A percentile compares a stretch with the other conserved stretches of the same genome.
phyloP scores from a whole-genome alignment of 192 early-diverging fungal species.

The Glomus cerebriforme region DNA sequence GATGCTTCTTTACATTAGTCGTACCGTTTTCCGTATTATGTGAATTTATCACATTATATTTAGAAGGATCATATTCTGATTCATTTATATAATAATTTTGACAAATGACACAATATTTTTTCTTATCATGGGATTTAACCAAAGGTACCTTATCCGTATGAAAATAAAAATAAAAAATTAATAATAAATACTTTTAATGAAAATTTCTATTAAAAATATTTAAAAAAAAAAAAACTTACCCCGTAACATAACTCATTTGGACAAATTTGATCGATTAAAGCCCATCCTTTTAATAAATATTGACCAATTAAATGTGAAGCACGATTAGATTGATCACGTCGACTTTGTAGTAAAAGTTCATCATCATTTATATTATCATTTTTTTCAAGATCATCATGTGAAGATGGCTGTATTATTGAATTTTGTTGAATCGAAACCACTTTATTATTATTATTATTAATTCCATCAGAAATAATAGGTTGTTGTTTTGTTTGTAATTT shows the following conservation, averaged over 20 bases:
- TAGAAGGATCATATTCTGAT: slow-evolving; percentile 34
- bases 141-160: slow-evolving; percentile 35
- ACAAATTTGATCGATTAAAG: slow-evolving; percentile 60
- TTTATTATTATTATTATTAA: not conserved
- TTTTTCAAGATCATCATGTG: not conserved
- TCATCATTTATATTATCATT: slow-evolving; percentile 33
- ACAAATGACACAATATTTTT: slow-evolving; percentile 48
- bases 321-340: slow-evolving; percentile 50
- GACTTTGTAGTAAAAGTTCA: slow-evolving; percentile 35
- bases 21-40: not conserved
- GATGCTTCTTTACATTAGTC: not conserved
- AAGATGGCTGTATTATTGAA: not conserved
- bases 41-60: not conserved
- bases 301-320: slow-evolving; percentile 58
- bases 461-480: not conserved
- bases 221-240: slow-evolving; percentile 37
- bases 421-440: not conserved
- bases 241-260: slow-evolving; percentile 51
- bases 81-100: slow-evolving; percentile 42
- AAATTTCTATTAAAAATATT: not conserved
- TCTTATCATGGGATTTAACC: slow-evolving; percentile 40
- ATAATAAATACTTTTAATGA: too few species aligned
- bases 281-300: slow-evolving; percentile 59
- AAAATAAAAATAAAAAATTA: not conserved
- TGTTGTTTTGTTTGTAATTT: not conserved